Evolutionary conservation across 345 rosid genomes (phyloP), one percentile per base, ranked within the genome.

Genomic region (Salix udensis): DNA sequence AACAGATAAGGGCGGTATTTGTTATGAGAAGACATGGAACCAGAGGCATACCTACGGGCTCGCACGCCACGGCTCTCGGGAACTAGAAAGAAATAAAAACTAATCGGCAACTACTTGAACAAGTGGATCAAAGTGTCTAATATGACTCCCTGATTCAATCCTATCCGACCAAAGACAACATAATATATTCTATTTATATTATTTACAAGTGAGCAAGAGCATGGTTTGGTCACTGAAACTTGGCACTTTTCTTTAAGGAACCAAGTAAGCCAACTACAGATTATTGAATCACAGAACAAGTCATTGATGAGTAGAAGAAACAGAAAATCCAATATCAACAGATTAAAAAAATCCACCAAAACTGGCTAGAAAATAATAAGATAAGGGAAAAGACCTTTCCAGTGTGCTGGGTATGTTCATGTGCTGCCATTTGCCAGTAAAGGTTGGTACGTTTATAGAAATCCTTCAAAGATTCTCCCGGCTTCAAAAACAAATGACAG

Each of bases 401-500:
- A 12, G 98, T 95, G 81, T 95, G 98, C 75, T 93, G 97, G 46
- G 98, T 93, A 75, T 95, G 98, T 79, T 95, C 98, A 68, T 95
- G 92, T 52, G 98, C 97, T 26, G 98, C 98, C 97, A 95, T 93
- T 87, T 93, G 98, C 98, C 98, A 93, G 84, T 95, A 95, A 90
- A 91, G 65, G 81, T 80, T 91, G 26, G 98, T 95, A 23, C 97
- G 97, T 80, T 81, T 88, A 74, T 95, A 95, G 88, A 95, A 95
- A 82, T 95, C 97, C 83, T 82, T 91, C 83, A 95, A 89, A 65
- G 94, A 82, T 81, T 95, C 98, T 78, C 97, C 98, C 72, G 98
- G 97, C 98, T 95, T 77, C 79, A 82, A 48, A 77, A 79, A 14
- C 18, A 44, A 55, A 79, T 82, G 64, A 42, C 67, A 76, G 28